Percentiles rank a stretch among this genome's conserved stretches.
Conservation (phyloP, 345 rosid genomes). For the Lagerstroemia speciosa region DNA sequence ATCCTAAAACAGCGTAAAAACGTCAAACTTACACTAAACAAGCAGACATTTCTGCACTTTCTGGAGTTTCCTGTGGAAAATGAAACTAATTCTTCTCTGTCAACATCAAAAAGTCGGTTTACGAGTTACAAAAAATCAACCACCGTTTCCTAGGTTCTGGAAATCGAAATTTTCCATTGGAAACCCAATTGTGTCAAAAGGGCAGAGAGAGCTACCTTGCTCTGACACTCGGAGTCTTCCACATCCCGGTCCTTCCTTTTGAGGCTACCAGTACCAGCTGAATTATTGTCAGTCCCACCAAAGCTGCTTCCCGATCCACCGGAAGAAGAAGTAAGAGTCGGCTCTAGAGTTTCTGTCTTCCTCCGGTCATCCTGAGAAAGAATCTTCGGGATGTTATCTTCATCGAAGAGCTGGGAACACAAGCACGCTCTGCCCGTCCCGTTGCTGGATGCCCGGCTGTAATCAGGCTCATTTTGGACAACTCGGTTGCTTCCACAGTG, state of each 20-base stretch:
- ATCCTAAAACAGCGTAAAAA: constrained; percentile 28
- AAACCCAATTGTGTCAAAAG: no score
- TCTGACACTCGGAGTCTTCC: constrained; percentile 50
- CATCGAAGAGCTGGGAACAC: constrained; percentile 20
- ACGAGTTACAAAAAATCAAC: no score
- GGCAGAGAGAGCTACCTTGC: constrained; percentile 45
- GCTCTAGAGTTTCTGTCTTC: no score
- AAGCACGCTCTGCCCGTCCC: constrained; percentile 21
- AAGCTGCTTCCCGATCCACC: constrained; percentile 63
- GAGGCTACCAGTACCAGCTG: constrained; percentile 24
- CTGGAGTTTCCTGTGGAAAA: no score
- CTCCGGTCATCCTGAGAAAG: no score
- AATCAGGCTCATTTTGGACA: constrained; percentile 23
- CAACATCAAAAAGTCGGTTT: no score
- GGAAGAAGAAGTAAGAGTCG: constrained; percentile 42
- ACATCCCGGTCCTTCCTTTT: constrained; percentile 52
- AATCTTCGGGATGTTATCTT: constrained; percentile 13
- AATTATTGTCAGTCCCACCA: constrained; percentile 34
- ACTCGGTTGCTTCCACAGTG: constrained; percentile 52
- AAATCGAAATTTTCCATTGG: no score
- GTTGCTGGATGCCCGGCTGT: constrained; percentile 31
- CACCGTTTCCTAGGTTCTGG: no score
- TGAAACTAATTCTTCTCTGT: no score
- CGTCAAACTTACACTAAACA: no score
- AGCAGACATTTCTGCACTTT: no score